A percentile compares a stretch with the other conserved stretches of the same genome.
Evolutionary conservation across 129 eudicot genomes (phyloP).

Genomic region (Chrysanthemum makinoi): DNA sequence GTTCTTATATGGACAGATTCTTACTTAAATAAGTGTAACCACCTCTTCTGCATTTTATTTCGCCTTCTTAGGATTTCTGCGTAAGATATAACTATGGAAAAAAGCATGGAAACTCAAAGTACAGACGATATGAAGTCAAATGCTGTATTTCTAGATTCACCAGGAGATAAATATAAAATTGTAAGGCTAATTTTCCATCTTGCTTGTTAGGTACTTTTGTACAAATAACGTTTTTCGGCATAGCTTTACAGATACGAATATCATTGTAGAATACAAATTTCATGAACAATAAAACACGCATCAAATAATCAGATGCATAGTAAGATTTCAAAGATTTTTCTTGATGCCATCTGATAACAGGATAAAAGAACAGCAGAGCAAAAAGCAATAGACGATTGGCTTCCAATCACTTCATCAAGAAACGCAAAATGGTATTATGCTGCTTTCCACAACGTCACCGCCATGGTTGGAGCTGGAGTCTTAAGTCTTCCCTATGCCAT

Average conservation of each 20-base stretch:
- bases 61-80: constrained; percentile 8
- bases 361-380: constrained; percentile 43
- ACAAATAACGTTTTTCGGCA: not conserved
- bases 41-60: constrained; percentile 18
- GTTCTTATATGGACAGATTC: constrained; percentile 12
- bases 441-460: constrained; percentile 80
- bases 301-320: not conserved
- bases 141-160: constrained; percentile 23
- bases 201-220: not conserved
- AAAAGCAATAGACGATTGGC: constrained; percentile 73
- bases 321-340: not conserved
- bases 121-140: constrained; percentile 37
- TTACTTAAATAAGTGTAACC: constrained; percentile 8
- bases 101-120: constrained; percentile 40
- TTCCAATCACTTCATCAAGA: constrained; percentile 69
- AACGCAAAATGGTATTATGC: constrained; percentile 84
- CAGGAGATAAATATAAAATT: constrained; percentile 22
- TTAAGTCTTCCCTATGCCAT: constrained; percentile 68
- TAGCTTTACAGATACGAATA: not conserved
- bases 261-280: not conserved
- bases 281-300: constrained; percentile 1
- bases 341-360: constrained; percentile 25
- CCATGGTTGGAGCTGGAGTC: constrained; percentile 90
- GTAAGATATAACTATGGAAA: not conserved
- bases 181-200: constrained; percentile 25